phyloP scores from a whole-genome alignment of 1,139 yeast species.

The Kurtzmaniella quercitrusa region DNA sequence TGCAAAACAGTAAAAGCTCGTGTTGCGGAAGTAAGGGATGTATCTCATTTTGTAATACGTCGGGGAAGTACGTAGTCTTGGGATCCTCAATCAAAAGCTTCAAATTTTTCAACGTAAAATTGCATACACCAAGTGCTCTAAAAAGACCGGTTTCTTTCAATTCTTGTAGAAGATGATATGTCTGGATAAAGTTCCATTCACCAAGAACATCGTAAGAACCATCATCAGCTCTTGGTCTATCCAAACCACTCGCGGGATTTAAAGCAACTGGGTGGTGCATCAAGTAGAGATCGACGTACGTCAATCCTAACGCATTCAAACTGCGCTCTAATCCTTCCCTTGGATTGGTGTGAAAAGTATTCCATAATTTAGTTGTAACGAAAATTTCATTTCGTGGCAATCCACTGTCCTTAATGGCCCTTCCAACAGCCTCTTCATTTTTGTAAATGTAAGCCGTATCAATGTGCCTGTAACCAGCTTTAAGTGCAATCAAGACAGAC shows the following conservation, averaged over 20 bases:
- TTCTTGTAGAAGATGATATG: constrained; percentile 40
- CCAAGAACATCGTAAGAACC: constrained; percentile 51
- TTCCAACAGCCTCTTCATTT: constrained; percentile 28
- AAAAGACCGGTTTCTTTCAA: constrained; percentile 33
- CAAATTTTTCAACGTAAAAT: constrained; percentile 49
- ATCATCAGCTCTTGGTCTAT: constrained; percentile 29
- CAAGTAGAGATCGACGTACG: constrained; percentile 21
- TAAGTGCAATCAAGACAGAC: constrained; percentile 24
- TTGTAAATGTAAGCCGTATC: constrained; percentile 37
- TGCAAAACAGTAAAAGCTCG: constrained; percentile 53
- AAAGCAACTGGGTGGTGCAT: constrained; percentile 50
- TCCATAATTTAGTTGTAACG: constrained; percentile 49
- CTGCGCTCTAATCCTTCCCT: constrained; percentile 15
- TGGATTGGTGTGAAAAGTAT: constrained; percentile 33
- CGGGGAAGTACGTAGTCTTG: constrained; percentile 48
- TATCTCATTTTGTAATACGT: constrained; percentile 68
- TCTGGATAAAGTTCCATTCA: constrained; percentile 56
- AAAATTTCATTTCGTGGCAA: constrained; percentile 42
- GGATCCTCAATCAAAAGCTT: constrained; percentile 40
- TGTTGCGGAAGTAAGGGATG: constrained; percentile 56
- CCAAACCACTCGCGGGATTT: constrained; percentile 39
- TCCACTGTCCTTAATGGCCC: constrained; percentile 21
- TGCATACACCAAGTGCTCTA: constrained; percentile 56
- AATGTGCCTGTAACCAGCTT: constrained; percentile 30
- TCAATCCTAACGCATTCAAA: constrained; percentile 10